Base-by-base conservation (phyloP, 345 rosid species). In the Kernera saxatilis region DNA sequence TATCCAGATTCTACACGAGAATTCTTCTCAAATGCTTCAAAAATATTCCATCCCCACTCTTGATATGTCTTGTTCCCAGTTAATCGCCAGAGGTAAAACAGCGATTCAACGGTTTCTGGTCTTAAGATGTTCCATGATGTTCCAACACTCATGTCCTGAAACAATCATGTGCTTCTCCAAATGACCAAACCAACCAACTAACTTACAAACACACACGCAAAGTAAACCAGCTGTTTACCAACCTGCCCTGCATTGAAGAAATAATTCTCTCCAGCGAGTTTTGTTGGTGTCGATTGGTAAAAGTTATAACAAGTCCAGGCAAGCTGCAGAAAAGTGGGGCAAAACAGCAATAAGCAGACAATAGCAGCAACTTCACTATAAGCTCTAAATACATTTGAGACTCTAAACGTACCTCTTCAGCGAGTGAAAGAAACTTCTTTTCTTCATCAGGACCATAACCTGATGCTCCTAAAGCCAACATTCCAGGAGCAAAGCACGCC, bases 41-140 rank as follows among this genome's bases (percentile, higher is more conserved):
- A 95, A 58, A 95, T 95, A 78, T 89, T 84, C 99, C 99, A 95
- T 71, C 92, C 99, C 99, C 98, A 95, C 35, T 95, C 99, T 74
- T 85, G 88, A 80, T 92, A 95, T 14, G 99, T 95, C 74, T 70
- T 84, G 77, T 90, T 95, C 30, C 99, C 99, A 25, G 99, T 95
- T 23, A 92, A 69, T 36, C 99, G 96, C 96, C 96, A 95, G 36
- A 92, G 84, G 74, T 95, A 95, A 74, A 92, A 90, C 25, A 95
- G 90, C 0, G 99, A 95, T 80, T 95, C 99, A 67, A 95, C 79
- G 0, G 99, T 92, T 86, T 92, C 99, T 25, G 99, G 99, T 70
- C 99, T 82, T 81, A 92, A 51, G 65, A 95, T 92, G 56, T 95
- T 95, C 98, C 96, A 90, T 4, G 99, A 92, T 75, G 97, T 95